Base-by-base conservation (phyloP, 208 protist species). In the Trypanosoma lewisi region DNA sequence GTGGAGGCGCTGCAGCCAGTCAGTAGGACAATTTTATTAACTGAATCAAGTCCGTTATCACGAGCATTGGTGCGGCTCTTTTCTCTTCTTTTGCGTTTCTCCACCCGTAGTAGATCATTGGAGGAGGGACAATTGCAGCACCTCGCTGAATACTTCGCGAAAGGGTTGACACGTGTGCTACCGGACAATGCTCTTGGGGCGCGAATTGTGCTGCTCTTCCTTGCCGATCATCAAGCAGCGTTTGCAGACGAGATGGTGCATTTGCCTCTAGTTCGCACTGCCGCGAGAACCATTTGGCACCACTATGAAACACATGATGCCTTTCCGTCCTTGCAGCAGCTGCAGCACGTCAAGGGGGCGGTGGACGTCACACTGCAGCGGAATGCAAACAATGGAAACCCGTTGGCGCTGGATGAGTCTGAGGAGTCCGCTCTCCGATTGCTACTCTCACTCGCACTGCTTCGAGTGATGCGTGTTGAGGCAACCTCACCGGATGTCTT, bases 381-480 rank as follows among this genome's bases (percentile, higher is more conserved):
- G 16, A 95, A 93, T 72, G 73, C 75, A 16, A 90, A 91, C 48
- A 63, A 62, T 47, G 69, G 63, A 41, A 90, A 95, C 61, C 50
- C 73, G 11, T 51, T 95, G 33, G 49, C 54, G 4, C 25, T 95
- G 23, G 23, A 33, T 0, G 67, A 77, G 17, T 42, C 33, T 11
- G 57, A 54, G 9, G 67, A 85, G 52, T 4, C 56, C 17, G 52
- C 73, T 39, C 30, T 89, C 28, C 67, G 77, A 4, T 53, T 74
- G n/a, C 48, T 72, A 0, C 30, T 87, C 27, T 69, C 76, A 0
- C 11, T 85, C 2, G 70, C 79, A 9, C 55, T 82, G 57, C 61
- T 95, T 55, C 81, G 83, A 41, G 73, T 55, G n/a, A 65, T 92
- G 67, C 89, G 89, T 8, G 37, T 89, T 9, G 76, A 90, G 64